Base-by-base conservation (phyloP, 2,329 filamentous ascomycete species). In the Geoglossum cookeanum region DNA sequence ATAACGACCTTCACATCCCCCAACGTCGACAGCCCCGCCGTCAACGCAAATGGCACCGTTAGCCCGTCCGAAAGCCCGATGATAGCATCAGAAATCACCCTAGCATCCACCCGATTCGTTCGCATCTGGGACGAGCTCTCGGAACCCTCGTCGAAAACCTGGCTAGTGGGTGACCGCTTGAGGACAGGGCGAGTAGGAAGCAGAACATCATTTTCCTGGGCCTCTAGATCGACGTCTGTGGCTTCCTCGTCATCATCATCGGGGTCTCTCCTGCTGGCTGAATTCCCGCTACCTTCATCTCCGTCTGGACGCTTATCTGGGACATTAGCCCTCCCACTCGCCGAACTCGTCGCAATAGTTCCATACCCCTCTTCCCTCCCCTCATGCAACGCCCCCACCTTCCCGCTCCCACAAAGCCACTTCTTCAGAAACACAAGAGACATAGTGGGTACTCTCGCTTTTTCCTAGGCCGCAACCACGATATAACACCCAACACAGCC, bases 11-110 rank as follows among this genome's bases (percentile, higher is more conserved):
- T 77, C 35, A 80, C 81, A 65, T 79, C 74, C n/a, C 81, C 81
- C 51, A 85, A 71, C 55, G 76, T 76, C 1, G 79, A 82, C 1
- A 90, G 74, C 13, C 85, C 85, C 0, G 86, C 85, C 0, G 84
- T 88, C 42, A 90, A 73, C 15, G 85, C 85, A 63, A 90, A 90
- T 0, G 85, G 85, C 0, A 90, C 85, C 0, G 85, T 90, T 62
- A 90, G 75, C 15, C 85, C 85, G 65, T 90, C 85, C 0, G 85
- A 83, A 63, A 89, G 81, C 56, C 85, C 85, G 62, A 90, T 83
- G 59, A 85, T 87, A 60, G 81, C 75, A 67, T 87, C 81, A 51
- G 77, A 75, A 15, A 83, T 68, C 56, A 79, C 37, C 52, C 52
- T 52, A 30, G 51, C 32, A 22, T 55, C 54, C 1, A 55, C 54